phyloP scores from a whole-genome alignment of 2,329 filamentous ascomycete genomes.

The Diatrype stigma region DNA sequence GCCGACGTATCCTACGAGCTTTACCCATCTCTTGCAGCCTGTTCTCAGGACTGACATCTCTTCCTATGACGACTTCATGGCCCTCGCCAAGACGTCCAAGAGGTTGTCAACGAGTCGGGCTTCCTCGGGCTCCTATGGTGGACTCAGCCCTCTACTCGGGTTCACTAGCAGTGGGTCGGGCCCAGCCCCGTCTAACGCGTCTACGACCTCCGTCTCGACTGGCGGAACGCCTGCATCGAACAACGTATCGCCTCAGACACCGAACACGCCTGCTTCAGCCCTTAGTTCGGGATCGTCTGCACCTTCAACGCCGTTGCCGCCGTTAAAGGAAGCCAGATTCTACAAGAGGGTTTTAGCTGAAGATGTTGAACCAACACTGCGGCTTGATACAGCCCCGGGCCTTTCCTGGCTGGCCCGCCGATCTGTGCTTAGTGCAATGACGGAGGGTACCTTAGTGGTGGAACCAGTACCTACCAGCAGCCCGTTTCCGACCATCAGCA shows the following conservation, averaged over 20 bases:
- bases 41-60: constrained; percentile 77
- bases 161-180: constrained; percentile 43
- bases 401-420: constrained; percentile 91
- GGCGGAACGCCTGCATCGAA: constrained; percentile 41
- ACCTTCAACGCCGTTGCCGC: constrained; percentile 42
- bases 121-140: constrained; percentile 67
- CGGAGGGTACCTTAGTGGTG: constrained; percentile 80
- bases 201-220: constrained; percentile 53
- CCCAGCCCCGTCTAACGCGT: constrained; percentile 52
- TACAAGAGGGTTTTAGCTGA: constrained; percentile 87
- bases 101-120: constrained; percentile 59
- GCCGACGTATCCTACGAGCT: constrained; percentile 62
- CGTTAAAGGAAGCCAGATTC: constrained; percentile 86
- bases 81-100: constrained; percentile 66
- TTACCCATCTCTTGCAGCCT: constrained; percentile 78
- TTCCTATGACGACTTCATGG: constrained; percentile 80
- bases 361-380: constrained; percentile 90
- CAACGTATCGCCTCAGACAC: constrained; percentile 54
- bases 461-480: constrained; percentile 71
- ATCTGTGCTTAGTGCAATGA: constrained; percentile 76
- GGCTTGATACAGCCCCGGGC: constrained; percentile 83
- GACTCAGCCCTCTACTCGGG: constrained; percentile 53
- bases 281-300: constrained; percentile 40
- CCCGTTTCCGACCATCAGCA: constrained; percentile 44
- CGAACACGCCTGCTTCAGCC: constrained; percentile 52